Evolutionary conservation across 768 basidiomycete genomes (phyloP).

Genomic region (Hericium erinaceus): DNA sequence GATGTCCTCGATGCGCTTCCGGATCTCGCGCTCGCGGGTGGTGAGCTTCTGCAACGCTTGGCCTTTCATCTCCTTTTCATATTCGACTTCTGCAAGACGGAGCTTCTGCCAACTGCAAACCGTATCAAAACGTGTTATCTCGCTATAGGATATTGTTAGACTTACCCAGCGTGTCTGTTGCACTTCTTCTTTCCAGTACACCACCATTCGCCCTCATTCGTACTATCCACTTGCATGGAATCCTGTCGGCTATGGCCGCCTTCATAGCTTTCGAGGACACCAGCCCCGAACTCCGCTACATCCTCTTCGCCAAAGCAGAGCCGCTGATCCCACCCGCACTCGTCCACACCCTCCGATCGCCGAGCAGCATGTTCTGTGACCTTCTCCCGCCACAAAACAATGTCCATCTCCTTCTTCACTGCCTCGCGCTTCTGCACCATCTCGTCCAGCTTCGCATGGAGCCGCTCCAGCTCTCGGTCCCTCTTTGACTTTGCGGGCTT

Average conservation of each 20-base stretch:
- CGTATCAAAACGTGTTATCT: constrained; percentile 5
- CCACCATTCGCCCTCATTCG: constrained; percentile 57
- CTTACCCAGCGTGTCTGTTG: constrained; percentile 70
- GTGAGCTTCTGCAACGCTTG: constrained; percentile 58
- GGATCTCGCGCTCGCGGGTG: constrained; percentile 67
- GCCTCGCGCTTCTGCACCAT: constrained; percentile 54
- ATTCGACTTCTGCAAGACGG: constrained; percentile 58
- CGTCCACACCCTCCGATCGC: constrained; percentile 51
- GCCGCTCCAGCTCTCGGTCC: constrained; percentile 45
- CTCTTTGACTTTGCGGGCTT: constrained; percentile 36
- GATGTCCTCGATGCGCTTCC: constrained; percentile 69
- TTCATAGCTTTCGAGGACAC: constrained; percentile 62
- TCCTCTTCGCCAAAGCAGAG: constrained; percentile 79
- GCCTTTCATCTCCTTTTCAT: constrained; percentile 71
- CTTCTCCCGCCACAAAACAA: constrained; percentile 60
- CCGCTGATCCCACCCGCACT: constrained; percentile 87
- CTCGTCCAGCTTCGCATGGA: constrained; percentile 45
- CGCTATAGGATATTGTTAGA: constrained; percentile 1
- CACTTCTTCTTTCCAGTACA: constrained; percentile 69
- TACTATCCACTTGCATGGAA: constrained; percentile 29
- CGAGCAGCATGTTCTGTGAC: constrained; percentile 59
- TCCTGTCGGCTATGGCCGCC: constrained; percentile 32
- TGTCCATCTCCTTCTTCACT: constrained; percentile 60
- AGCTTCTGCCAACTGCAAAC: constrained; percentile 66
- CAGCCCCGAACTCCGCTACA: constrained; percentile 58